These are phyloP conservation scores for Geoglossum cookeanum DNA, from an alignment of 2,329 filamentous ascomycete species.

Conservation along the genomic window DNA sequence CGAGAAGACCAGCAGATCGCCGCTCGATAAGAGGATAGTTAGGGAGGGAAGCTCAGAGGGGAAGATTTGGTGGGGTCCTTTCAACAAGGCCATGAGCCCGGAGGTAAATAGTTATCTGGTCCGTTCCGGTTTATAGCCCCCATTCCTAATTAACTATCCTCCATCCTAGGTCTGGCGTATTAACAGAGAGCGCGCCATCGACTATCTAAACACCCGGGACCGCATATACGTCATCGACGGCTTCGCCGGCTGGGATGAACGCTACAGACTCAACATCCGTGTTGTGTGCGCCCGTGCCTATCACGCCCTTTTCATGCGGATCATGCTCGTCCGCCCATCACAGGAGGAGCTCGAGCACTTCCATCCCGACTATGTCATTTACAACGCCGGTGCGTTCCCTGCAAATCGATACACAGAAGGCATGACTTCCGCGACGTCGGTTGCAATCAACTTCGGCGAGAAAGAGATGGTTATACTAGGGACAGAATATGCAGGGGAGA, in stretches of 20 bases:
- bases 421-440: conserved; percentile 96
- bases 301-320: conserved; percentile 99
- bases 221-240: conserved; percentile 98
- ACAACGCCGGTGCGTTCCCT: conserved; percentile 97
- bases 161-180: conserved; percentile 79
- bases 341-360: conserved; percentile 89
- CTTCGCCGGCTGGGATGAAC: conserved; percentile 95
- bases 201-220: conserved; percentile 97
- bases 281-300: conserved; percentile 98
- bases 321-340: conserved; percentile 95
- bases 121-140: conserved; percentile 4
- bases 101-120: conserved; percentile 47
- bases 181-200: conserved; percentile 94
- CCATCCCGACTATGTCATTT: conserved; percentile 98
- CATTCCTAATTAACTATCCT: neutral
- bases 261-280: conserved; percentile 92
- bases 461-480: conserved; percentile 99
- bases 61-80: conserved; percentile 96
- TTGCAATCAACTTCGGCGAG: conserved; percentile 96
- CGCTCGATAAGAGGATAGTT: conserved; percentile 93
- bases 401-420: conserved; percentile 95
- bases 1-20: conserved; percentile 92
- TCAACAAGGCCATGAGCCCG: conserved; percentile 96
- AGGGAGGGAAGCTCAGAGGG: conserved; percentile 77
- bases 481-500: conserved; percentile 93